Evolutionary conservation across 1,284 basidiomycete genomes (phyloP), one percentile per base, ranked within the genome.

Genomic region (Tilletiopsis washingtonensis): DNA sequence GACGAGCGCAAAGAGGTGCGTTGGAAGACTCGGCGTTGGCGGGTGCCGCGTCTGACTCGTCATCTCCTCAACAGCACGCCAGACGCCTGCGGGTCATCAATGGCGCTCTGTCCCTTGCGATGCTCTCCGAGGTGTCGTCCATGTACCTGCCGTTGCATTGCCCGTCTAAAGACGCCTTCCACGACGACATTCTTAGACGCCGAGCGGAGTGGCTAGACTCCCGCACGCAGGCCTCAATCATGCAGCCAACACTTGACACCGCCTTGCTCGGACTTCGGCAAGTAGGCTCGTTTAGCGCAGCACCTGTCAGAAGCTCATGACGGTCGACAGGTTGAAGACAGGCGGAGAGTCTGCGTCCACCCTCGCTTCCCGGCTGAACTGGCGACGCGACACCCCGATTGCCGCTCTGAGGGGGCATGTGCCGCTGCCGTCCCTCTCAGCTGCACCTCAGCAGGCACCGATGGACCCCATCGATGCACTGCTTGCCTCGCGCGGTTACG

Each of bases 301-400:
- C n/a, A n/a, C n/a, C n/a, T n/a, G n/a, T n/a, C 32, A 34, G 32
- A 17, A 17, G 32, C 32, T 34, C 32, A 2, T 34, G 12, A 17
- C 12, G 32, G 32, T 34, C 17, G 32, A 2, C 57, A 53, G 65
- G 3, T 38, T 69, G 14, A 45, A 49, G 17, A 51, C 48, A 9
- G 51, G 59, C 9, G 29, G 49, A n/a, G 59, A 65, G 29, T 54
- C 62, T n/a, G 50, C 63, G 21, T 29, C 47, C 3, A 50, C 54
- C 15, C 51, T 72, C 24, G 45, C 54, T 11, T 44, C 53, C 9
- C 64, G 60, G 2, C 51, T 72, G 14, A 64, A 69, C 40, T 72
- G 69, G 69, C 55, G 67, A 0, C 50, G 48, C 5, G 64, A 71
- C 51, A 71, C 69, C 11, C 62, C 57, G 37, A 41, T 72, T 9